A percentile compares a stretch with the other conserved stretches of the same genome.
These are phyloP conservation scores for Chrysanthemum seticuspe DNA, from an alignment of 129 eudicot genomes.

Conservation along the genomic window DNA sequence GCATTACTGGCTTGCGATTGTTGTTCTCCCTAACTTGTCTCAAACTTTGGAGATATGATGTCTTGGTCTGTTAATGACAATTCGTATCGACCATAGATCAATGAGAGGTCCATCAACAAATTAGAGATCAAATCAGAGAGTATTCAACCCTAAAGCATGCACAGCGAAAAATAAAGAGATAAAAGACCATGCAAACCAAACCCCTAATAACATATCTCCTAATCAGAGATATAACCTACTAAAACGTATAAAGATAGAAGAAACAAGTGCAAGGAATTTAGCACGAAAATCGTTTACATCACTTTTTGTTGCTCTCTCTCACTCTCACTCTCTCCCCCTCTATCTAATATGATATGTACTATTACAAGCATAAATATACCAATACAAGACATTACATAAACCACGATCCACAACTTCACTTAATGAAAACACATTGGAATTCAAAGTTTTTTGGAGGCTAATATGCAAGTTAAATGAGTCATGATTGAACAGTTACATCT, in stretches of 20 bases:
- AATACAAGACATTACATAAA: constrained; percentile 11
- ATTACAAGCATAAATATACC: constrained; percentile 33
- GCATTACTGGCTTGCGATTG: too few species aligned
- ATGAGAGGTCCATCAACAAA: too few species aligned
- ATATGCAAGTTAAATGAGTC: constrained; percentile 23
- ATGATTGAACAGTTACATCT: constrained; percentile 37
- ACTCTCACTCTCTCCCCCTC: constrained; percentile 14
- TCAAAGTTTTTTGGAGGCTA: neutral
- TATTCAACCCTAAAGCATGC: too few species aligned
- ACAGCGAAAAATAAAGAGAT: too few species aligned
- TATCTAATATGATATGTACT: constrained; percentile 39
- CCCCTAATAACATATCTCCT: too few species aligned
- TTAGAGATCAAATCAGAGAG: too few species aligned
- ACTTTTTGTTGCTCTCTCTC: constrained; percentile 11
- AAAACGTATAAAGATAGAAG: neutral
- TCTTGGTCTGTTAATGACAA: too few species aligned
- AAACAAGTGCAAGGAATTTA: constrained; percentile 28
- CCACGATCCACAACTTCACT: constrained; percentile 31
- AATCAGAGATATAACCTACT: neutral
- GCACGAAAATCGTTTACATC: constrained; percentile 27
- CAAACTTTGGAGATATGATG: too few species aligned
- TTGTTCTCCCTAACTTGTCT: too few species aligned
- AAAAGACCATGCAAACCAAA: too few species aligned
- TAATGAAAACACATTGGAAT: constrained; percentile 16
- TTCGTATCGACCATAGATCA: too few species aligned